These are phyloP conservation scores for Drechslerella stenobrocha DNA, from an alignment of 2,329 filamentous ascomycete genomes.

Conservation along the genomic window DNA sequence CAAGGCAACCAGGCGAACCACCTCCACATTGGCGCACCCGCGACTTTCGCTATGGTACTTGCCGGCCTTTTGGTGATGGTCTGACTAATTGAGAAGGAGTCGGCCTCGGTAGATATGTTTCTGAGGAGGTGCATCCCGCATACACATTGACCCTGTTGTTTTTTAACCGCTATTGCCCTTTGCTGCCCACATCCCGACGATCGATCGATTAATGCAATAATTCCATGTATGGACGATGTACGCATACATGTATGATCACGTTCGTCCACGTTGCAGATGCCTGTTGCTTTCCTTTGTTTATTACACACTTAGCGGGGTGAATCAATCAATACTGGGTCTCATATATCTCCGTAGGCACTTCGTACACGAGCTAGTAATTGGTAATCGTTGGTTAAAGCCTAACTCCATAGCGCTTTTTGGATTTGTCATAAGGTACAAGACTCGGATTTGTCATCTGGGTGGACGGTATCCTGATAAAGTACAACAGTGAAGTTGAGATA, in stretches of 20 bases:
- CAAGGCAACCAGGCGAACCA: slow-evolving; percentile 9
- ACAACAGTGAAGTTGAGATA: too few relatives aligned
- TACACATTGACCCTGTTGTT: slow-evolving; percentile 6
- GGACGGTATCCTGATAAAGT: too few relatives aligned
- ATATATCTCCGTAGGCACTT: too few relatives aligned
- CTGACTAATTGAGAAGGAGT: slow-evolving; percentile 9
- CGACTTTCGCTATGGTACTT: slow-evolving; percentile 17
- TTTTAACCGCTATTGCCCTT: background rate
- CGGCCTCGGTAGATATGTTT: slow-evolving; percentile 4
- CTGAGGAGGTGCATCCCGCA: slow-evolving; percentile 12
- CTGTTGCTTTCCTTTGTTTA: slow-evolving; percentile 29
- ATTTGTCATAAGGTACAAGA: too few relatives aligned
- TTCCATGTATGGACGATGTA: slow-evolving; percentile 19
- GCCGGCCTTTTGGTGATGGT: slow-evolving; percentile 18
- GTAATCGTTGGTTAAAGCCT: slow-evolving; percentile 8
- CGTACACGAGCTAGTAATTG: background rate
- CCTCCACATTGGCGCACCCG: slow-evolving; percentile 2
- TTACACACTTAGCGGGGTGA: slow-evolving; percentile 19
- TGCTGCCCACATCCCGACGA: background rate
- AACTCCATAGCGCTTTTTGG: slow-evolving; percentile 27
- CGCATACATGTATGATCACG: slow-evolving; percentile 20
- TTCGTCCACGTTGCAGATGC: background rate
- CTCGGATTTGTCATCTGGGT: too few relatives aligned
- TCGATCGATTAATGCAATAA: slow-evolving; percentile 1
- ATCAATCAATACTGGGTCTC: slow-evolving; percentile 18